Conservation (phyloP, 345 rosid genomes). For the Jatropha curcas region DNA sequence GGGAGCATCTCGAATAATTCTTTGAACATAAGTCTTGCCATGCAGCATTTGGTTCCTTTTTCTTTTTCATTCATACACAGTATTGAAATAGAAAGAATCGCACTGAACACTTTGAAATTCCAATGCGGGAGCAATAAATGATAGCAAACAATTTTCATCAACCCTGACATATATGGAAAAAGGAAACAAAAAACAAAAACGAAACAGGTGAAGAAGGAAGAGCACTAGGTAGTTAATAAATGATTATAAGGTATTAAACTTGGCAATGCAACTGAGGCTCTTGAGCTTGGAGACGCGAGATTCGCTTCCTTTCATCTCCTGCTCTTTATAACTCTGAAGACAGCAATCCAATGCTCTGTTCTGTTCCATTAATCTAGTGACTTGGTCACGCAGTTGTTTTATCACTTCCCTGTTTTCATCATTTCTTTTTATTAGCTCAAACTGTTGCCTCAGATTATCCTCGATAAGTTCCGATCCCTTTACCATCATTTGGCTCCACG, state of each 20-base stretch:
- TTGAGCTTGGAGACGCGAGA: slow-evolving; percentile 12
- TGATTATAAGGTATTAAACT: not conserved
- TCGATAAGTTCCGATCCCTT: slow-evolving; percentile 21
- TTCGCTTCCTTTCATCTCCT: not conserved
- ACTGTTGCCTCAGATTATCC: slow-evolving; percentile 28
- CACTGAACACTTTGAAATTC: no score
- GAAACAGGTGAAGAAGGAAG: not conserved
- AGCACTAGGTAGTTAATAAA: no score
- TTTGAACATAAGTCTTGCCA: no score
- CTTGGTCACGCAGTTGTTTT: slow-evolving; percentile 24
- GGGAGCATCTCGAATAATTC: no score
- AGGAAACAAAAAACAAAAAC: no score
- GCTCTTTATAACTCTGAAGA: slow-evolving; percentile 1
- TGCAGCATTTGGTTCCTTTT: no score
- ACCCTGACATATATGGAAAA: no score
- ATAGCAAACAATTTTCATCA: no score
- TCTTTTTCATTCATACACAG: no score
- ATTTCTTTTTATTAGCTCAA: slow-evolving; percentile 33
- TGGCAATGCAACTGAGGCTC: slow-evolving; percentile 22
- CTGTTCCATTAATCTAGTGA: slow-evolving; percentile 21
- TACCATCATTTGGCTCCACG: slow-evolving; percentile 18
- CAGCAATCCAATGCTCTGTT: slow-evolving; percentile 14
- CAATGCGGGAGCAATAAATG: no score
- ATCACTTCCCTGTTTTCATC: slow-evolving; percentile 37
- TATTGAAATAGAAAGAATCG: no score